Percentiles rank a stretch among this genome's conserved stretches.
These are phyloP conservation scores for Zostera marina DNA, from an alignment of 116 monocot species.

Conservation along the genomic window DNA sequence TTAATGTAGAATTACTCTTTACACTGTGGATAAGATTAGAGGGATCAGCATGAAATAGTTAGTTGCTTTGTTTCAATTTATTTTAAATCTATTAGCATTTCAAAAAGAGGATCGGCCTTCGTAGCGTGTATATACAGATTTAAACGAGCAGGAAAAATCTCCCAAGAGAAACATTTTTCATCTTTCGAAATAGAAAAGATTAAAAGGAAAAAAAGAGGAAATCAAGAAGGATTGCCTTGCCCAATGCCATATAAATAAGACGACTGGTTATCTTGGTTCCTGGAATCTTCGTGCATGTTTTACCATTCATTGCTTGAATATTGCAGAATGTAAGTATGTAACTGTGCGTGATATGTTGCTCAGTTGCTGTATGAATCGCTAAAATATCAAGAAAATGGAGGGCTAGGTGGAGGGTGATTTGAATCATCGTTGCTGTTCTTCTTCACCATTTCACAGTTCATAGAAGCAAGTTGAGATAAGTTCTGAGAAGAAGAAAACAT, in stretches of 20 bases:
- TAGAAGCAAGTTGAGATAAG: constrained; percentile 80
- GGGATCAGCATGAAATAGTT: too few relatives aligned
- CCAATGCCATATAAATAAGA: background rate
- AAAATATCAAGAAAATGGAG: constrained; percentile 4
- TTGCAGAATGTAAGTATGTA: too few relatives aligned
- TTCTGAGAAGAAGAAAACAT: constrained; percentile 34
- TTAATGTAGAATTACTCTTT: too few relatives aligned
- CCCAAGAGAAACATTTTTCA: background rate
- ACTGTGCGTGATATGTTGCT: too few relatives aligned
- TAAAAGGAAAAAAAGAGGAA: background rate
- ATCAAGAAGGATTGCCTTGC: background rate
- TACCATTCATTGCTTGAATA: background rate
- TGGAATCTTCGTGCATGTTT: background rate
- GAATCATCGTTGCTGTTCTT: constrained; percentile 30
- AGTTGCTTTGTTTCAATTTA: too few relatives aligned
- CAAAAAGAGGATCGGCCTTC: background rate
- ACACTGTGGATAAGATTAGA: too few relatives aligned
- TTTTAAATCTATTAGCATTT: constrained; percentile 2
- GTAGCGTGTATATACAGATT: background rate
- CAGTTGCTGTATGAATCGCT: background rate
- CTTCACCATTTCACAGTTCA: constrained; percentile 87
- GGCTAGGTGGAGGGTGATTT: background rate
- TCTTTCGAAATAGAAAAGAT: background rate
- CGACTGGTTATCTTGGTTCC: background rate
- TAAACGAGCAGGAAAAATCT: background rate